Base-by-base conservation (phyloP, 1,284 basidiomycete species). In the Boletus sp. region DNA sequence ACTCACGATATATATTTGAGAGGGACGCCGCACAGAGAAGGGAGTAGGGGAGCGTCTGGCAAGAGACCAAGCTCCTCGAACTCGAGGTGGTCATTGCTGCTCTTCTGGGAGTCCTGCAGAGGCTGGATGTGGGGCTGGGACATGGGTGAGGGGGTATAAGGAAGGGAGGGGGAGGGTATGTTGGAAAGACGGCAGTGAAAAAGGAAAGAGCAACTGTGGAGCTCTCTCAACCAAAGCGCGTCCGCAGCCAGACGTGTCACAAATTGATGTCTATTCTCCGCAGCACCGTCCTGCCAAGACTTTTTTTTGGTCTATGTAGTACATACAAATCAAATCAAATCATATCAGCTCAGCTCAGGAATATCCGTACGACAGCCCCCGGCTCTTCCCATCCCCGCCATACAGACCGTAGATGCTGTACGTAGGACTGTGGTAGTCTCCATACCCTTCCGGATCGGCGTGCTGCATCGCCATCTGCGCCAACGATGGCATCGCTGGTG, bases 1-100 rank as follows among this genome's bases (percentile, higher is more conserved):
- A 83, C 84, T 70, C 62, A 89, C 86, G 87, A 88, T 52, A 90
- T 76, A 58, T 88, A 88, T 73, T 89, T 90, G 58, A 90, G 70
- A 16, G 84, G 84, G 44, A 91, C 62, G 41, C 86, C 88, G 61
- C 74, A 82, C 17, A 89, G 61, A 13, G 77, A 72, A 40, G 86
- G 84, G 14, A 73, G 60, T 25, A 86, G 84, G 14, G 73, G 60
- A 23, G 64, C 57, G 45, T 59, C 74, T 57, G 57, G 57, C 41
- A 75, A 70, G 41, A 77, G 64, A 49, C 79, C 77, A 16, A 77
- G 66, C 54, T 81, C 77, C 53, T 77, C 71, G 59, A 75, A 69
- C 36, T 74, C 69, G 55, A 71, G 67, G 49, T 68, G 65, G 57
- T 72, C 69, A 44, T 68, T 66, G 55, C 64, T 53, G 51, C 59